These are phyloP conservation scores for Neonectria ditissima DNA, from an alignment of 2,329 filamentous ascomycete species.

Conservation along the genomic window DNA sequence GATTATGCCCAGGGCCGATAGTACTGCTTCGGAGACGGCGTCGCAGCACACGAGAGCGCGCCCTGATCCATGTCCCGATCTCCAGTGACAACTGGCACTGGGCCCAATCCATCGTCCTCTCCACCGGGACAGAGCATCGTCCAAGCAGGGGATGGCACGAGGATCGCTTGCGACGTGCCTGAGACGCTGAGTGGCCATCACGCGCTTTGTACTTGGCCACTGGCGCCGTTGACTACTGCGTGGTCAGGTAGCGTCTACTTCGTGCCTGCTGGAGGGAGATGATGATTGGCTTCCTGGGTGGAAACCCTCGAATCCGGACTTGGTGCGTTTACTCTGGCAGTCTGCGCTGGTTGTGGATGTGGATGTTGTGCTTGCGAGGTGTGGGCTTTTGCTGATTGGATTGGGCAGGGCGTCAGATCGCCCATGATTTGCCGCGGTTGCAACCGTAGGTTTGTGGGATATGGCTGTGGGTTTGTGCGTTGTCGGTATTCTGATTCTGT, in stretches of 20 bases:
- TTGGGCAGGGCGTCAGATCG: not conserved
- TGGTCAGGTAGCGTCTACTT: slow-evolving; percentile 37
- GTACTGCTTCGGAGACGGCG: slow-evolving; percentile 1
- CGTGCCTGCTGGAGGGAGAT: slow-evolving; percentile 14
- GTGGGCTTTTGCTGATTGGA: slow-evolving; percentile 16
- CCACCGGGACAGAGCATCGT: slow-evolving; percentile 21
- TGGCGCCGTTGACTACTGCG: slow-evolving; percentile 38
- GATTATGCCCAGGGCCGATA: not conserved
- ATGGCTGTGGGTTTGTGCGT: not conserved
- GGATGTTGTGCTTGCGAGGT: slow-evolving; percentile 5
- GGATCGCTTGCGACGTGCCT: slow-evolving; percentile 37
- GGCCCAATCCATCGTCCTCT: slow-evolving; percentile 16
- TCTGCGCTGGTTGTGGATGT: slow-evolving; percentile 12
- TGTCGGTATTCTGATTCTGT: slow-evolving; percentile 1
- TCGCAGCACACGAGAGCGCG: slow-evolving; percentile 12
- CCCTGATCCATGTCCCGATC: slow-evolving; percentile 23
- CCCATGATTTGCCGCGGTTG: slow-evolving; percentile 14
- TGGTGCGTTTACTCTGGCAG: not conserved
- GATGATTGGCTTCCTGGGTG: slow-evolving; percentile 33
- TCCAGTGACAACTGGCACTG: slow-evolving; percentile 29
- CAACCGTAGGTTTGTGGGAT: slow-evolving; percentile 9
- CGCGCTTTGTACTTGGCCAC: slow-evolving; percentile 37
- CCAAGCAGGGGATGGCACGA: slow-evolving; percentile 13
- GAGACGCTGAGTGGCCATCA: slow-evolving; percentile 38
- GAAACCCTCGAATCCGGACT: slow-evolving; percentile 20